Base-by-base conservation (phyloP, 148 eudicot genomes). In the Rhododendron molle region DNA sequence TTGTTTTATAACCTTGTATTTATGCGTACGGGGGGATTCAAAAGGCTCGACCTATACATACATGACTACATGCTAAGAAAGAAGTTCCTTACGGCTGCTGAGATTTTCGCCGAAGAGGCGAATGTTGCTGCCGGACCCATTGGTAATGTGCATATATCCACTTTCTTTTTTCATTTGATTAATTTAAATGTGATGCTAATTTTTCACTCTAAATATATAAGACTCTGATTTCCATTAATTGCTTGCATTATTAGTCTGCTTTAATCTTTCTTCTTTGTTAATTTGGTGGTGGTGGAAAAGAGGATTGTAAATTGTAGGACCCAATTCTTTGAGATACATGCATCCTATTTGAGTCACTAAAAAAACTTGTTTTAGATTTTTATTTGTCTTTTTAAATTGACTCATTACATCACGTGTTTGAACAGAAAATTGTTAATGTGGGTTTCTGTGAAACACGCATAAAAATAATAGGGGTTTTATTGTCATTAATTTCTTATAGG, bases 51-150 rank as follows among this genome's bases (percentile, higher is more conserved):
- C 30, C 76, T 79, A 44, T 89, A 86, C 87, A 71, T 91, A 81
- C 30, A 90, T 46, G 87, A 88, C 77, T 86, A 90, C 76, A 14
- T 90, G 86, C 56, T 81, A 79, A 88, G 79, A 86, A 87, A 82
- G 50, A 81, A 81, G 67, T 46, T 86, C 85, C 82, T 76, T 47
- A 83, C 20, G 60, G 65, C 90, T 62, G 90, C 93, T 30, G 88
- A 84, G 6, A 81, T 85, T 15, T 91, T 91, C 58, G 90, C 88
- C 13, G 16, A 23, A 84, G 90, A 91, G 85, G 92, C 92, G 36
- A 85, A 78, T 77, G 83, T 84, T 83, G 77, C 40, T 85, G 71
- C 47, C 36, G 5, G 10, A 71, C 54, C 85, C 81, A 81, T 73
- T 58, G 83, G 84, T 89, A 78, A 78, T 67, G 84, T 84, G 36